phyloP scores from a whole-genome alignment of 805 yeast genomes.

The Middelhovenomyces tepae region DNA sequence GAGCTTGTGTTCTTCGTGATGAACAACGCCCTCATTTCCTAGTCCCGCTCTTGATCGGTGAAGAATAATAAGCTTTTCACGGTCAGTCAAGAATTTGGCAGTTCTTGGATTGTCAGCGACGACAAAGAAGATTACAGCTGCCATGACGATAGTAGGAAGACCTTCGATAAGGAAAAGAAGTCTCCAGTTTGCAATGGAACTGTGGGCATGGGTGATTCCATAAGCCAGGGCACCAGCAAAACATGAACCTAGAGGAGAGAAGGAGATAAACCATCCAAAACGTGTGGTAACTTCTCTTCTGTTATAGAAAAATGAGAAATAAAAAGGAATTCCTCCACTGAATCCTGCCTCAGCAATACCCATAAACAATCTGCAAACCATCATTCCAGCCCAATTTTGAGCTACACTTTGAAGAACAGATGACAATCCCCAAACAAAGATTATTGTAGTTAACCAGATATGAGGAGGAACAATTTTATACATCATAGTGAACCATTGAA shows the following conservation, averaged over 20 bases:
- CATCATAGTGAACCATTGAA: constrained; percentile 40
- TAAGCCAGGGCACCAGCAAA: constrained; percentile 48
- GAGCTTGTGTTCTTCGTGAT: constrained; percentile 6
- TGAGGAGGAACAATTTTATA: constrained; percentile 38
- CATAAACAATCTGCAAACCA: constrained; percentile 38
- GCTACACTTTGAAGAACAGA: constrained; percentile 38
- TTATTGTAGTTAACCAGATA: constrained; percentile 32
- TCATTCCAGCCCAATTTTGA: constrained; percentile 35
- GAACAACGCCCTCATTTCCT: too few relatives aligned
- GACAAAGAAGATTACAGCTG: constrained; percentile 22
- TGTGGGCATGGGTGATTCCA: constrained; percentile 41
- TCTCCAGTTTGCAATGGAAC: constrained; percentile 39
- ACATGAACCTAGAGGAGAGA: constrained; percentile 47
- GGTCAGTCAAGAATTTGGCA: constrained; percentile 40
- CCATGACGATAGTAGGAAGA: constrained; percentile 31
- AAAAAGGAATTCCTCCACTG: constrained; percentile 41
- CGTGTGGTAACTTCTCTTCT: constrained; percentile 41
- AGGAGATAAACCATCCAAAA: constrained; percentile 40
- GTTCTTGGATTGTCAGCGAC: constrained; percentile 31
- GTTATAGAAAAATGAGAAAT: constrained; percentile 39
- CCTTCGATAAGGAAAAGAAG: constrained; percentile 41
- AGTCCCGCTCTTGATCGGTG: constrained; percentile 10
- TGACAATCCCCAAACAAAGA: constrained; percentile 41
- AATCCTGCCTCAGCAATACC: constrained; percentile 47
- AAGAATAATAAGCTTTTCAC: constrained; percentile 24